These are phyloP conservation scores for Peronospora tabacina DNA, from an alignment of 352 stramenopile genomes.

Conservation along the genomic window DNA sequence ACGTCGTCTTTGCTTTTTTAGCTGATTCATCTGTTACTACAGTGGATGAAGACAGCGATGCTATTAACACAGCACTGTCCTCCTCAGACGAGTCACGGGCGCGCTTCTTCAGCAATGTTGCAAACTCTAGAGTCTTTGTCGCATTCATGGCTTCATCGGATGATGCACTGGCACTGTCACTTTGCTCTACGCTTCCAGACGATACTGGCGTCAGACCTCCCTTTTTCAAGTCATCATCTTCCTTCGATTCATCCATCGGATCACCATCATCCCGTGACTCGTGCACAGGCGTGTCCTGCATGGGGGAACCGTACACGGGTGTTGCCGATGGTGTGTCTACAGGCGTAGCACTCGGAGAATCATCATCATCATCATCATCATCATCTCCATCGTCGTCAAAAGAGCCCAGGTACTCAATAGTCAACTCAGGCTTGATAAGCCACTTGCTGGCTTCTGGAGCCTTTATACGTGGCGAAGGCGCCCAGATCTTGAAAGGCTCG, in stretches of 20 bases:
- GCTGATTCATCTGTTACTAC: slow-evolving; percentile 7
- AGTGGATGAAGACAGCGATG: slow-evolving; percentile 6
- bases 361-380: slow-evolving; percentile 65
- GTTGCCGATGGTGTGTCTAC: slow-evolving; percentile 61
- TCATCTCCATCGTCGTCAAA: slow-evolving; percentile 70
- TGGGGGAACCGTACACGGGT: slow-evolving; percentile 59
- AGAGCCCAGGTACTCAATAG: slow-evolving; percentile 72
- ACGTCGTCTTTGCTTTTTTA: slow-evolving; percentile 31
- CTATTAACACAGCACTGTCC: slow-evolving; percentile 10
- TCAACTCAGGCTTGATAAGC: slow-evolving; percentile 70
- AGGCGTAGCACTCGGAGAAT: slow-evolving; percentile 56
- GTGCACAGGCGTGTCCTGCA: slow-evolving; percentile 37
- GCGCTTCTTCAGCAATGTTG: slow-evolving; percentile 53
- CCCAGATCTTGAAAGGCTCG: slow-evolving; percentile 73
- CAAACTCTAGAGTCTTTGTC: slow-evolving; percentile 23
- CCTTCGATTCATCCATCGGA: slow-evolving; percentile 29
- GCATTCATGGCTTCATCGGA: slow-evolving; percentile 34
- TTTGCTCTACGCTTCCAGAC: slow-evolving; percentile 35
- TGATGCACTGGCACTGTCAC: slow-evolving; percentile 41
- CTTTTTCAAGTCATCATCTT: slow-evolving; percentile 32
- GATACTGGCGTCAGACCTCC: slow-evolving; percentile 30
- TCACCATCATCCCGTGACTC: slow-evolving; percentile 40
- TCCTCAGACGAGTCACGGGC: slow-evolving; percentile 26
- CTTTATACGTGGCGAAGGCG: slow-evolving; percentile 66
- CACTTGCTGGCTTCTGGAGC: slow-evolving; percentile 70